Percentiles rank a stretch among this genome's conserved stretches.
These are phyloP conservation scores for Tetrapyrgos nigripes DNA, from an alignment of 1,284 basidiomycete genomes.

Conservation along the genomic window DNA sequence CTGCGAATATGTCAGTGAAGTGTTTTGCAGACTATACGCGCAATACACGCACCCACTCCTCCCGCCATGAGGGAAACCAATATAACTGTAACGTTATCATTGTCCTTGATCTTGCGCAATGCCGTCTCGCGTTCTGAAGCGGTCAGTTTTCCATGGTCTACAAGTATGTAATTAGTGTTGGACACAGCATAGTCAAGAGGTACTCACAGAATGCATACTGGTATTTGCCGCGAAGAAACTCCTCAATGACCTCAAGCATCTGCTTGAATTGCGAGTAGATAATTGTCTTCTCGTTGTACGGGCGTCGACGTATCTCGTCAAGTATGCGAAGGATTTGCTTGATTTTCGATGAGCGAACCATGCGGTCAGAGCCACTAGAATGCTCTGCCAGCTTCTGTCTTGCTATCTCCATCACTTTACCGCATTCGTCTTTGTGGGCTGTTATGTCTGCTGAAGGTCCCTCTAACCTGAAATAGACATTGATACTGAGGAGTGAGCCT, in stretches of 20 bases:
- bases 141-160: conserved; percentile 58
- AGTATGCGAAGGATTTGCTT: neutral
- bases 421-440: neutral
- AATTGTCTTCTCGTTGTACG: conserved; percentile 55
- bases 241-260: conserved; percentile 63
- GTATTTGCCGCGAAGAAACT: conserved; percentile 50
- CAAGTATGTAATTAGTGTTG: neutral
- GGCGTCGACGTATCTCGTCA: conserved; percentile 1
- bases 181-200: neutral
- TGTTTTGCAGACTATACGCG: neutral
- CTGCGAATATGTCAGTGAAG: conserved; percentile 32
- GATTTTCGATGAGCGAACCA: neutral
- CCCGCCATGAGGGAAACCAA: conserved; percentile 70
- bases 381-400: neutral
- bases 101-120: conserved; percentile 50
- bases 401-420: neutral
- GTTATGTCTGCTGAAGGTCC: no score
- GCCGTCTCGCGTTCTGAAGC: conserved; percentile 50
- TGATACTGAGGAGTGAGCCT: no score
- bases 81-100: conserved; percentile 48
- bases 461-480: neutral
- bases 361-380: neutral
- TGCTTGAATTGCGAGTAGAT: conserved; percentile 57
- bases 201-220: conserved; percentile 58
- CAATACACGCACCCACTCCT: conserved; percentile 47